Conservation (phyloP, 257 asterid species). For the Jasminum sambac region DNA sequence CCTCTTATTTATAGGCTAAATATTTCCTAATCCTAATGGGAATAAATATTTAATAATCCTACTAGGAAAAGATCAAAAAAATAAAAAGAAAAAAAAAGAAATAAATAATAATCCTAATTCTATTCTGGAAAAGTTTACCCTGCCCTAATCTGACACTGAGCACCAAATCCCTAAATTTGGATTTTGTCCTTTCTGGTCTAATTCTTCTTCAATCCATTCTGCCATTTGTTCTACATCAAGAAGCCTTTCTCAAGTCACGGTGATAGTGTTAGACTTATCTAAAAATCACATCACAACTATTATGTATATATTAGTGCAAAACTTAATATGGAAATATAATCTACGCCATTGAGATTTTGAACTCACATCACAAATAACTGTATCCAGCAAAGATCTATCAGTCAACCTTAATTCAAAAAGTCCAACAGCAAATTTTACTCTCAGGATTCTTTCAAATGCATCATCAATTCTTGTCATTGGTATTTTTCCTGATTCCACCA, state of each 20-base stretch:
- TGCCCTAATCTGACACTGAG: too few species aligned
- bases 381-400: slow-evolving; percentile 52
- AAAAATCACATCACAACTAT: background rate
- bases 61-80: too few species aligned
- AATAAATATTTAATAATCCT: too few species aligned
- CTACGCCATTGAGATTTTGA: background rate
- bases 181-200: too few species aligned
- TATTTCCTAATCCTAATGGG: too few species aligned
- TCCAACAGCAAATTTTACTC: slow-evolving; percentile 81
- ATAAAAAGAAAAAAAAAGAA: too few species aligned
- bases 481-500: slow-evolving; percentile 67
- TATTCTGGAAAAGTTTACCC: too few species aligned
- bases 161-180: too few species aligned
- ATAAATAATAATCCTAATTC: too few species aligned
- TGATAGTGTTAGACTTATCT: background rate
- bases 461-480: slow-evolving; percentile 76
- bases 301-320: background rate
- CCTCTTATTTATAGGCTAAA: too few species aligned
- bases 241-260: background rate
- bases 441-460: slow-evolving; percentile 78
- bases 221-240: too few species aligned
- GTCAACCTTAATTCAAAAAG: slow-evolving; percentile 70
- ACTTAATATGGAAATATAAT: background rate
- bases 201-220: too few species aligned
- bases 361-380: slow-evolving; percentile 69